These are phyloP conservation scores for Musa troglodytarum DNA, from an alignment of 176 grass and related monocot genomes.

Conservation along the genomic window DNA sequence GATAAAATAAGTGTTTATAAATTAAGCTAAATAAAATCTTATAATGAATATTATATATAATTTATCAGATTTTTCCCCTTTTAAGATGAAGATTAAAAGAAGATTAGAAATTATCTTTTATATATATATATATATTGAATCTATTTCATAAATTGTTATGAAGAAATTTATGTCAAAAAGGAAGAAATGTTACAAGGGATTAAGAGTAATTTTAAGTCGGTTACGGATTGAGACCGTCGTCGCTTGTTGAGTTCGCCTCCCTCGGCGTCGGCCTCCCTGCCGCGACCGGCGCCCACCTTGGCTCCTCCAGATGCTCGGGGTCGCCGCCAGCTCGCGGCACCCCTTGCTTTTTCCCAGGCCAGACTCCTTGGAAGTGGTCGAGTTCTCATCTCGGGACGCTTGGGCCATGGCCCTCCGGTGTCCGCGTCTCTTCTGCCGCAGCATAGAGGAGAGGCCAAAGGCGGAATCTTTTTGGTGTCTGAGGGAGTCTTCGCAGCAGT, in stretches of 20 bases:
- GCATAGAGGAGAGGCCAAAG: constrained; percentile 71
- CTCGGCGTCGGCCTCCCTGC: constrained; percentile 18
- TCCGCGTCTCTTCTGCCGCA: constrained; percentile 65
- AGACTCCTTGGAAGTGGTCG: constrained; percentile 66
- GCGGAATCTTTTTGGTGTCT: constrained; percentile 40
- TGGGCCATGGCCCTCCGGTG: constrained; percentile 68
- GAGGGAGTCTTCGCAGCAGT: constrained; percentile 64
- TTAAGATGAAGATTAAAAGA: too few species aligned
- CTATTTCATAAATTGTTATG: too few species aligned
- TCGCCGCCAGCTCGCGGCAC: constrained; percentile 46
- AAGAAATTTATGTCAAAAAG: too few species aligned
- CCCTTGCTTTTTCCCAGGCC: constrained; percentile 55
- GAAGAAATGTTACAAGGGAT: too few species aligned
- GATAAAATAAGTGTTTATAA: too few species aligned
- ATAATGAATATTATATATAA: too few species aligned
- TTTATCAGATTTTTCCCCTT: too few species aligned
- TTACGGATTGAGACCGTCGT: too few species aligned
- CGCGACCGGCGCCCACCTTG: constrained; percentile 18
- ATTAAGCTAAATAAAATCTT: too few species aligned
- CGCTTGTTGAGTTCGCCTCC: not conserved
- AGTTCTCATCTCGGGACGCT: constrained; percentile 35
- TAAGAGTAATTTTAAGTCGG: too few species aligned
- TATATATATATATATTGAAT: too few species aligned
- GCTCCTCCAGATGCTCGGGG: constrained; percentile 63
- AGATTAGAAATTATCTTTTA: too few species aligned